Evolutionary conservation across 169 alveolate genomes (phyloP), one percentile per base, ranked within the genome.

Genomic region (Eimeria brunetti): DNA sequence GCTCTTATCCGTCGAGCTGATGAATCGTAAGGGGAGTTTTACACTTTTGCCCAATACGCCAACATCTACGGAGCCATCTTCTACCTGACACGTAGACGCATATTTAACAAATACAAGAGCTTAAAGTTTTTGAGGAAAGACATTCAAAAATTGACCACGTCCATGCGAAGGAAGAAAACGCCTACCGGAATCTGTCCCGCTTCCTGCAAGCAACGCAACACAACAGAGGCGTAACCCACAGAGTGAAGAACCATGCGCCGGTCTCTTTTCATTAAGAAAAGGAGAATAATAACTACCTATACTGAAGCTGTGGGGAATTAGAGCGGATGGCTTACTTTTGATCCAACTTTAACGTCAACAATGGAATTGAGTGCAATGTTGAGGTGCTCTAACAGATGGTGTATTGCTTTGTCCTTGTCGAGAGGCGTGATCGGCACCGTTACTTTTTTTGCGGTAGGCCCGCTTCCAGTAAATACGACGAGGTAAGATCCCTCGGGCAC

Each of bases 61-160:
- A 44, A 85, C 41, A 41, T 85, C 80, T 36, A 85, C 67, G 41
- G 92, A 36, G 24, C 92, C 92, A 44, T 58, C 92, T 85, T 85
- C 92, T 41, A 85, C 92, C 92, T 85, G 92, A 16, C 22, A 41
- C 33, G 51, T 9, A 30, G 38, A 56, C 53, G 24, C 49, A 83
- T 6, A 27, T 53, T 33, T 33, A 11, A 60, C 64, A 8, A 41
- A 5, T 0, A 51, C 51, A 69, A 0, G 80, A 69, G n/a, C 24
- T 33, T 11, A 1, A 30, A 0, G 9, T 12, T 69, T 9, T n/a
- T 51, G 14, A 24, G 30, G 51, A n/a, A n/a, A 64, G 18, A 20
- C 75, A 22, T 27, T n/a, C 41, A 8, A n/a, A 69, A 12, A 36
- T 69, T 33, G n/a, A 9, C n/a, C 30, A 11, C 51, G 7, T 33